A percentile compares a stretch with the other conserved stretches of the same genome.
Evolutionary conservation across 768 basidiomycete genomes (phyloP).

Genomic region (Pleurotus citrinopileatus): DNA sequence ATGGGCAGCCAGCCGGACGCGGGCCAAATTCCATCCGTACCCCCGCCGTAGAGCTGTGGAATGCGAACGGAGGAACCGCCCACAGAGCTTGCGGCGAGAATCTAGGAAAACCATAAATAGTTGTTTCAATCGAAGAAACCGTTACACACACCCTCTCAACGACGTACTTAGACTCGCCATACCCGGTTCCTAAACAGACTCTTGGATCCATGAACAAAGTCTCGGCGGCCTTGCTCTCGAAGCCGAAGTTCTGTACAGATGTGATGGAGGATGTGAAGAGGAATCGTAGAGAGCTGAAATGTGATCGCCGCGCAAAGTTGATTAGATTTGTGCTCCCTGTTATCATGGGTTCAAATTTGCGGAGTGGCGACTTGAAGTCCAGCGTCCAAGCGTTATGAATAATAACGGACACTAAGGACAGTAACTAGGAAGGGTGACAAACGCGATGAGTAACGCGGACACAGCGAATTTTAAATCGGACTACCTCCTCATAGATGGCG

Average conservation of each 20-base stretch:
- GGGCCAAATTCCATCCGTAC: constrained; percentile 30
- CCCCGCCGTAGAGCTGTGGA: constrained; percentile 30
- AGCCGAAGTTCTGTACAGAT: constrained; percentile 18
- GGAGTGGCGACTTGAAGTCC: constrained; percentile 42
- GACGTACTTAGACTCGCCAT: constrained; percentile 36
- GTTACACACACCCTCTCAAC: constrained; percentile 31
- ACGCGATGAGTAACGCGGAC: not conserved
- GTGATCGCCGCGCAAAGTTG: constrained; percentile 27
- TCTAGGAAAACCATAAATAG: too few relatives aligned
- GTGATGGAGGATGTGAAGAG: constrained; percentile 35
- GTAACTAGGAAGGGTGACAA: constrained; percentile 18
- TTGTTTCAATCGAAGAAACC: too few relatives aligned
- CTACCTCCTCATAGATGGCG: too few relatives aligned
- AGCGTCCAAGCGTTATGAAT: constrained; percentile 46
- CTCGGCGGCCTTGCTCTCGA: constrained; percentile 25
- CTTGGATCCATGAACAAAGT: constrained; percentile 20
- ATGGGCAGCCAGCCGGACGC: constrained; percentile 32
- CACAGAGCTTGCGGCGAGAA: constrained; percentile 23
- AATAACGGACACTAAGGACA: constrained; percentile 22
- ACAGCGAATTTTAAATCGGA: too few relatives aligned
- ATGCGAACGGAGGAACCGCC: constrained; percentile 23
- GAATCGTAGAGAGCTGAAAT: constrained; percentile 20
- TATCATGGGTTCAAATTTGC: constrained; percentile 43
- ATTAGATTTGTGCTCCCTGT: constrained; percentile 39
- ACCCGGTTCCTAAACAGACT: constrained; percentile 29